Base-by-base conservation (phyloP, 1,139 yeast species). In the Yamadazyma diddensiae region DNA sequence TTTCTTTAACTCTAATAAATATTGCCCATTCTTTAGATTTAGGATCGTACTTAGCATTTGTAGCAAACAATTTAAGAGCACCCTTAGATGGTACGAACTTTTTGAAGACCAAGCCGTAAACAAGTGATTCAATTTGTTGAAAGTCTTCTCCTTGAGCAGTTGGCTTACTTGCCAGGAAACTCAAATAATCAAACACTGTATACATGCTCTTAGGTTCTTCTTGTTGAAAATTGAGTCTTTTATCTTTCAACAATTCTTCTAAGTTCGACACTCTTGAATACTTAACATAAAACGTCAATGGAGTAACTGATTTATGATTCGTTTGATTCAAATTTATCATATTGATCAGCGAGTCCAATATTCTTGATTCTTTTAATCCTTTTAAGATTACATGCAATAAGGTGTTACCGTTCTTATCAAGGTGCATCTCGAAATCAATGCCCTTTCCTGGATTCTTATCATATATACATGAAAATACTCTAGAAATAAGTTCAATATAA, bases 361-460 rank as follows among this genome's bases (percentile, higher is more conserved):
- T 43, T 24, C 54, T 49, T 1, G 71, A 58, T 30, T 54, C 50
- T 3, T 74, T 52, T 10, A 83, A 47, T 5, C 70, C 63, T 17
- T 63, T 60, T 19, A 77, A 53, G 6, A 86, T 62, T 4, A 85
- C 73, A 56, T 92, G 97, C 23, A 92, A 60, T 6, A 90, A 52
- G 0, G 92, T 77, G 48, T 88, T 87, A 0, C 94, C 94, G 36
- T 75, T 70, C 16, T 60, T 62, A 51, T 90, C 97, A 13, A 77
- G 61, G 51, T 92, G 97, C 15, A 75, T 77, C 28, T 59, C 62
- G 39, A 71, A 72, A 38, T 71, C 62, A 32, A 79, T 61, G 5
- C 33, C 38, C 2, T 7, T 42, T 39, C 4, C 37, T 1, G 44
- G 43, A 39, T 73, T 70, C 68, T 77, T 69, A 7, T 49, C 28